phyloP scores from a whole-genome alignment of 768 basidiomycete species.

The Clitopilus passeckerianus region DNA sequence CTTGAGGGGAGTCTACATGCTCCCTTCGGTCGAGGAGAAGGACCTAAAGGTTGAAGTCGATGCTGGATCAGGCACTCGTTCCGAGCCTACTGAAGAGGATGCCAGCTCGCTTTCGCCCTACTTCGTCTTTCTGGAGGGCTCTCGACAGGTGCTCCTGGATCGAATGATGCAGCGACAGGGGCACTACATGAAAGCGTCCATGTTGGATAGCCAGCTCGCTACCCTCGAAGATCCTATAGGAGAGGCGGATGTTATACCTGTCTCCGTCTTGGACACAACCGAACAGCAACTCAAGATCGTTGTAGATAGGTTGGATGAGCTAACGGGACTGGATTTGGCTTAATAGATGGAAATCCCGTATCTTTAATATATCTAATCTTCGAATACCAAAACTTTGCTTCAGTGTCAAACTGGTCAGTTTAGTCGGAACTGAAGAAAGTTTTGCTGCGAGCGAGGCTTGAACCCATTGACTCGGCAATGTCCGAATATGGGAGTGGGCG shows the following conservation, averaged over 20 bases:
- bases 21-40: neutral
- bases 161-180: constrained; percentile 61
- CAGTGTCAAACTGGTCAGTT: too few species aligned
- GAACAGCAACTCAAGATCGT: constrained; percentile 51
- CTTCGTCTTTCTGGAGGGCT: constrained; percentile 78
- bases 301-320: constrained; percentile 29
- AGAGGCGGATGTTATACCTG: constrained; percentile 64
- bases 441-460: neutral
- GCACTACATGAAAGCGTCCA: constrained; percentile 80
- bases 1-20: constrained; percentile 49
- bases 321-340: constrained; percentile 7
- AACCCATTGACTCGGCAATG: constrained; percentile 20
- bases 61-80: neutral
- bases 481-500: constrained; percentile 25
- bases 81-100: constrained; percentile 9
- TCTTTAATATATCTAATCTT: neutral
- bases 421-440: neutral
- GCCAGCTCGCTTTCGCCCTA: constrained; percentile 47
- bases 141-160: constrained; percentile 46
- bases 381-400: neutral
- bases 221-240: constrained; percentile 67
- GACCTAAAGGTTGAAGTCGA: neutral
- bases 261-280: constrained; percentile 48
- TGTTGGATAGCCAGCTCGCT: constrained; percentile 76
- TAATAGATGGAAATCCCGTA: neutral